Percentiles rank a stretch among this genome's conserved stretches.
Conservation (phyloP, 768 basidiomycete genomes). For the Agaricus bisporus region DNA sequence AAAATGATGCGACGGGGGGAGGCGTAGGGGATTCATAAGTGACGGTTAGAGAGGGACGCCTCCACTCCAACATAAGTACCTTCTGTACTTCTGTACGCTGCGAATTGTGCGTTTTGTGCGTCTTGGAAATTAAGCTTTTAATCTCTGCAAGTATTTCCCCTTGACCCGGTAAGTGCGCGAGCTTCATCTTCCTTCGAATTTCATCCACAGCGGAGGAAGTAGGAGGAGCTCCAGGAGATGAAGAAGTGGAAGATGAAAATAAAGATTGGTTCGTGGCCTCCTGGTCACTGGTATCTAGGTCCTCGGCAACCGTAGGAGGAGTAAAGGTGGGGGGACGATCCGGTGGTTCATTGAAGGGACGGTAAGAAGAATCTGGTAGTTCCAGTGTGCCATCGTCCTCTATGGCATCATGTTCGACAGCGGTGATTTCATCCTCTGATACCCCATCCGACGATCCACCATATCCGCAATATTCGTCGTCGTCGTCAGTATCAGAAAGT, state of each 20-base stretch:
- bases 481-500: not conserved
- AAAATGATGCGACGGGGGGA: not conserved
- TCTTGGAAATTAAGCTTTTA: conserved; percentile 14
- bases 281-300: too few relatives aligned
- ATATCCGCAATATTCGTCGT: not conserved
- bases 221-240: not conserved
- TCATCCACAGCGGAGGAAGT: not conserved
- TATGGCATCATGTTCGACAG: too few relatives aligned
- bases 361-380: too few relatives aligned
- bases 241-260: not conserved
- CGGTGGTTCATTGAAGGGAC: too few relatives aligned
- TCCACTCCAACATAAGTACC: conserved; percentile 17
- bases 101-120: conserved; percentile 14
- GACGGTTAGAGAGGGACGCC: not conserved
- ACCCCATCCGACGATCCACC: not conserved
- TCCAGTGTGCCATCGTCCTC: too few relatives aligned
- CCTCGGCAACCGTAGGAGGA: too few relatives aligned
- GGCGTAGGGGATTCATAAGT: not conserved
- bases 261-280: too few relatives aligned
- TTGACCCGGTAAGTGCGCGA: not conserved
- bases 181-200: conserved; percentile 1
- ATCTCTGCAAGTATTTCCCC: not conserved
- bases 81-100: conserved; percentile 15
- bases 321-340: too few relatives aligned
- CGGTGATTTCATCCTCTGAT: not conserved